phyloP scores from a whole-genome alignment of 306 rosid genomes.

The Pyrus communis region DNA sequence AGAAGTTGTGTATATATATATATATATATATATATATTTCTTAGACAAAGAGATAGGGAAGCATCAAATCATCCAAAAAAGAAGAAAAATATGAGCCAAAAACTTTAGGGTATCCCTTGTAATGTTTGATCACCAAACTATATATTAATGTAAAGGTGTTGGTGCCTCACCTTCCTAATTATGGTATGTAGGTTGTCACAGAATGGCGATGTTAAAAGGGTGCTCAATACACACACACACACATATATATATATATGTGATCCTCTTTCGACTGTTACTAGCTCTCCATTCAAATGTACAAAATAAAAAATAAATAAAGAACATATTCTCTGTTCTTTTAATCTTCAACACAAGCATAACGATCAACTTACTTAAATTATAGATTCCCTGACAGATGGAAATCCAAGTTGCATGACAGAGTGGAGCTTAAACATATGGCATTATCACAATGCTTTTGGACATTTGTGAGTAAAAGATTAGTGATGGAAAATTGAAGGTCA shows the following conservation, averaged over 20 bases:
- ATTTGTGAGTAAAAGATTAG: constrained; percentile 1
- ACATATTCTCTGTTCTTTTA: constrained; percentile 3
- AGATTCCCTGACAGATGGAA: constrained; percentile 2
- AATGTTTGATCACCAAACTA: constrained; percentile 25
- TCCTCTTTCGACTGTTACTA: neutral
- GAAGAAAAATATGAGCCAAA: neutral
- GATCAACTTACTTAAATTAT: neutral
- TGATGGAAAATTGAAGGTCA: constrained; percentile 8
- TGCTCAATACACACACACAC: too few relatives aligned
- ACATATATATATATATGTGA: neutral
- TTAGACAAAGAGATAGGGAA: neutral
- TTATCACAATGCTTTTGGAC: neutral
- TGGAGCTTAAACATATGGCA: constrained; percentile 14
- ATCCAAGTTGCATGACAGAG: constrained; percentile 23
- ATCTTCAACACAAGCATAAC: neutral
- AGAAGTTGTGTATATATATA: neutral
- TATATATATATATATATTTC: neutral
- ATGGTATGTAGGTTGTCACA: constrained; percentile 5
- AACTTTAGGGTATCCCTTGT: neutral
- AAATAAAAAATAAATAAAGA: neutral
- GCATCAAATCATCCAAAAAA: constrained; percentile 27
- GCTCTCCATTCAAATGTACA: neutral
- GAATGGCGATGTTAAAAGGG: constrained; percentile 3
- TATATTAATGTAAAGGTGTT: constrained; percentile 22
- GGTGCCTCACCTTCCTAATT: constrained; percentile 19